Evolutionary conservation across 768 basidiomycete species (phyloP), one percentile per base, ranked within the genome.

Genomic region (Cyathus striatus): DNA sequence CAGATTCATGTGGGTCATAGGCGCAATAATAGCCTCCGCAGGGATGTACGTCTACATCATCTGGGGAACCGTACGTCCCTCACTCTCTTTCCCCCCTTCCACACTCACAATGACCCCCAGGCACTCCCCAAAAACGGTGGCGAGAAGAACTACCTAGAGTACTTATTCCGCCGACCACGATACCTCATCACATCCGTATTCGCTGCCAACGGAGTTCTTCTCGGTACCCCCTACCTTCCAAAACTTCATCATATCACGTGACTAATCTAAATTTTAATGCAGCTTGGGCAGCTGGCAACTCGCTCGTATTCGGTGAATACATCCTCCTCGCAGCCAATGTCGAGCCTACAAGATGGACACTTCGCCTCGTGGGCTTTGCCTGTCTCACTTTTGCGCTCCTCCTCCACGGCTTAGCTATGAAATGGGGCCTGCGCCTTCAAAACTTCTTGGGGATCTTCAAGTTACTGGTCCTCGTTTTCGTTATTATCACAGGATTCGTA

Each of bases 81-180:
- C 20, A 9, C 6, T 1, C 23, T 14, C 26, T 37, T 24, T 26
- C 40, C 13, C 32, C 32, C 9, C n/a, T 33, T 21, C 23, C 23
- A 22, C 35, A 24, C 26, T 32, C 33, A 33, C 24, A 5, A 33
- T 13, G 23, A 20, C 14, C 23, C 18, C 17, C 26, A 64, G 76
- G 78, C 69, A 12, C 59, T 82, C 1, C 81, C 81, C 0, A 59
- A 64, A 10, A 79, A 64, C 32, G 81, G 81, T 2, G 81, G 75
- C 7, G 81, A 83, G 59, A 82, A 81, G 53, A 79, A 73, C 30
- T 84, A 83, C 49, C 61, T 83, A 41, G 78, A 80, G 48, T 80
- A 67, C 49, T 57, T 81, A 22, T 82, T 66, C 51, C 64, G 67
- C 30, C 63, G 62, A n/a, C 82, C 81, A 9, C 66, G 61, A 36